phyloP scores from a whole-genome alignment of 2,329 filamentous ascomycete species.

The Alternaria viburni region DNA sequence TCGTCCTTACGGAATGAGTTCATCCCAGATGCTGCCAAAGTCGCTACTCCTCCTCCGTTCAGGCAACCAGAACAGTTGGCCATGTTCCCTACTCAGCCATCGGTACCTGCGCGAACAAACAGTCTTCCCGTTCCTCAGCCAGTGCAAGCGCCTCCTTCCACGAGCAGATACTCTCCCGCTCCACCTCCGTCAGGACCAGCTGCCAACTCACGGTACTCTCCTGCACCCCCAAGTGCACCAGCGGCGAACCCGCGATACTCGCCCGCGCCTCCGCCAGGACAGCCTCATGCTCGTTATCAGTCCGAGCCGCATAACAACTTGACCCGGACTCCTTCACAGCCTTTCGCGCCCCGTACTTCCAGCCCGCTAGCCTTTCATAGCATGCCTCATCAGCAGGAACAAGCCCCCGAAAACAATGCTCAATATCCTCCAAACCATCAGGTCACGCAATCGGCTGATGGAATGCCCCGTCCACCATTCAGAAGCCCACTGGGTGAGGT shows the following conservation, averaged over 20 bases:
- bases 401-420: constrained; percentile 13
- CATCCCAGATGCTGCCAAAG: constrained; percentile 34
- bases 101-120: constrained; percentile 38
- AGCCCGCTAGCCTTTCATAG: constrained; percentile 65
- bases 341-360: constrained; percentile 69
- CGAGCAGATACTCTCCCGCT: constrained; percentile 39
- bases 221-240: constrained; percentile 43
- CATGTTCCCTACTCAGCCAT: constrained; percentile 43
- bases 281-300: constrained; percentile 47
- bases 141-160: constrained; percentile 28
- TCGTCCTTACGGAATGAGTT: constrained; percentile 46
- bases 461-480: constrained; percentile 31
- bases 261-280: constrained; percentile 44
- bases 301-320: constrained; percentile 43
- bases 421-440: constrained; percentile 30
- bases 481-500: constrained; percentile 42
- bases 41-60: constrained; percentile 34
- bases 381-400: constrained; percentile 38
- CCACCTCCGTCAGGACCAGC: constrained; percentile 40
- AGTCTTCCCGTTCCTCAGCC: constrained; percentile 42
- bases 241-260: constrained; percentile 50
- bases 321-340: constrained; percentile 51
- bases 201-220: constrained; percentile 44
- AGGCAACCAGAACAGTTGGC: constrained; percentile 52
- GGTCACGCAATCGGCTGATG: constrained; percentile 36